phyloP scores from a whole-genome alignment of 768 basidiomycete species.

The Naematelia encephala region DNA sequence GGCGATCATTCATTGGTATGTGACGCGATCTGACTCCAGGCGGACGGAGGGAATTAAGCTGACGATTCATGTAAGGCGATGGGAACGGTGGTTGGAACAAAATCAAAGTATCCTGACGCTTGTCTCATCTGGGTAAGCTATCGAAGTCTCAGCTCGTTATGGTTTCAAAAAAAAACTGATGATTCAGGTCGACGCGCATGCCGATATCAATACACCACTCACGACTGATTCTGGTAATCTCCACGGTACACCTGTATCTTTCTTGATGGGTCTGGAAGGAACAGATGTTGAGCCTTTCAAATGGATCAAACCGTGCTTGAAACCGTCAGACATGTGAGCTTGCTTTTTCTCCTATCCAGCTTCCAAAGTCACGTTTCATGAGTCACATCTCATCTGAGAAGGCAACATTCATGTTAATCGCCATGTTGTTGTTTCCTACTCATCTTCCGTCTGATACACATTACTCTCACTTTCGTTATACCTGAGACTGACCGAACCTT shows the following conservation, averaged over 20 bases:
- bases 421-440: too few relatives aligned
- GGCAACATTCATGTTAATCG: too few relatives aligned
- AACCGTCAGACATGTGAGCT: constrained; percentile 61
- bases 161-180: not conserved
- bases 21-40: constrained; percentile 20
- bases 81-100: constrained; percentile 89
- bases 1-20: constrained; percentile 91
- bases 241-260: constrained; percentile 97
- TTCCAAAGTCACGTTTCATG: not conserved
- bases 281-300: constrained; percentile 52
- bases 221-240: constrained; percentile 83
- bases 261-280: constrained; percentile 65
- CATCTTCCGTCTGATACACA: too few relatives aligned
- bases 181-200: constrained; percentile 76
- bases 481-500: too few relatives aligned
- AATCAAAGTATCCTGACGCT: constrained; percentile 57
- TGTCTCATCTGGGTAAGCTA: constrained; percentile 74
- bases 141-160: not conserved
- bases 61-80: constrained; percentile 58
- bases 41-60: not conserved
- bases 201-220: constrained; percentile 88
- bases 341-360: not conserved
- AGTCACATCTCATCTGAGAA: too few relatives aligned
- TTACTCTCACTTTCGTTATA: too few relatives aligned
- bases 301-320: constrained; percentile 67